Evolutionary conservation across 306 rosid species (phyloP), one percentile per base, ranked within the genome.

Genomic region (Astragalus membranaceus): DNA sequence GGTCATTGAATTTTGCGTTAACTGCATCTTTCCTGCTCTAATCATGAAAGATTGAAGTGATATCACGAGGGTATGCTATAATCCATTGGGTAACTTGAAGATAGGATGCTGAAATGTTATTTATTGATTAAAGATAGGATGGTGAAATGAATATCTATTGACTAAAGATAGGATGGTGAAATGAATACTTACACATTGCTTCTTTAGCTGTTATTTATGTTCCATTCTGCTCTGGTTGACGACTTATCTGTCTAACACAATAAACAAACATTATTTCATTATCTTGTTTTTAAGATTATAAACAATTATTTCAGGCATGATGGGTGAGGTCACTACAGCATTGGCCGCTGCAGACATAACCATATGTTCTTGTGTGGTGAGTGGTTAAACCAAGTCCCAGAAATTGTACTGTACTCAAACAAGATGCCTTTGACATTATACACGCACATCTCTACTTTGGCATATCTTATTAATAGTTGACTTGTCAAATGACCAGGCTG

Each of bases 351-450:
- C 92, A 58, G 96, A 90, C 83, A 74, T 95, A 63, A 36, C 86
- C 62, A 80, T 95, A 78, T 86, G 89, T 85, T 91, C 99, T 74
- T 95, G 99, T 78, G 88, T 84, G 94, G 99, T 95, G 86, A 91
- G 99, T 85, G 63, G 65, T 80, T 68, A 82, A 80, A 60, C 53
- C 37, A 72, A 44, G 30, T 75, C 76, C 56, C 8, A 44, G 36
- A 65, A 60, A 35, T 23, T 65, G 14, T 43, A 54, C 52, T 53
- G 20, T 73, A 73, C 64, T 78, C 46, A 64, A 54, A 69, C 70
- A 42, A 48, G 54, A 41, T 61, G 51, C 33, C 56, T 54, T 65
- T 50, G 16, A 48, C 70, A 16, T 82, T 50, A 32, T 64, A 44
- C 10, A 16, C 35, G 20, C 54, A 39, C 46, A 35, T 17, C 67